Base-by-base conservation (phyloP, 2,329 filamentous ascomycete species). In the Thielaviopsis ethacetica region DNA sequence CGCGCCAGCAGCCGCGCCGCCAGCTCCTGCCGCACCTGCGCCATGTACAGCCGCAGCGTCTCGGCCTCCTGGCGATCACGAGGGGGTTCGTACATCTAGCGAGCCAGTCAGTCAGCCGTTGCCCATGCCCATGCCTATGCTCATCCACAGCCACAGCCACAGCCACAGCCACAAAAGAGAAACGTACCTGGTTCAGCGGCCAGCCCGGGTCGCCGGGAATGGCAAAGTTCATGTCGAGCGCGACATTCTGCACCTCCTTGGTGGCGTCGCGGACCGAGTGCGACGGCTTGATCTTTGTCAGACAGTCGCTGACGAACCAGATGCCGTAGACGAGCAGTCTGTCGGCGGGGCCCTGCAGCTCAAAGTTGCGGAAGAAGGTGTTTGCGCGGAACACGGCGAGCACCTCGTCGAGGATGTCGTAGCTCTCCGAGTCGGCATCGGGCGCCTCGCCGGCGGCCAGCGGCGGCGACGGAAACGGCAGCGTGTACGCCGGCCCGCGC, bases 351-450 rank as follows among this genome's bases (percentile, higher is more conserved):
- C 93, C 93, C 74, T 95, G 91, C 76, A 97, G 95, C 78, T 97
- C 93, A 68, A 98, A 98, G 79, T 97, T 98, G 68, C 93, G 87
- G 80, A 97, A 98, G 73, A 98, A 91, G 62, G 91, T 96, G 77
- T 98, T 97, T 67, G 93, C 91, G 64, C 93, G 88, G 80, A 97
- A 98, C 55, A 97, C 81, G 13, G 85, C 80, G 59, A 98, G 80
- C 56, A 94, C 84, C 76, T 98, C 93, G 74, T 98, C 93, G 59
- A 97, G 81, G 63, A 93, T 88, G 75, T 98, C 93, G 78, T 97
- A 97, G 68, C 86, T 91, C 71, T 95, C 89, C 72, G 83, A 85
- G 71, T 93, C 88, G 55, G 90, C 85, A 71, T 96, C 89, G 66
- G 76, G 85, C 66, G 76, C 82, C 72, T 83, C 80, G 70, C 75